Evolutionary conservation across 192 early-diverging fungal genomes (phyloP).

Genomic region (Backusella westeae): DNA sequence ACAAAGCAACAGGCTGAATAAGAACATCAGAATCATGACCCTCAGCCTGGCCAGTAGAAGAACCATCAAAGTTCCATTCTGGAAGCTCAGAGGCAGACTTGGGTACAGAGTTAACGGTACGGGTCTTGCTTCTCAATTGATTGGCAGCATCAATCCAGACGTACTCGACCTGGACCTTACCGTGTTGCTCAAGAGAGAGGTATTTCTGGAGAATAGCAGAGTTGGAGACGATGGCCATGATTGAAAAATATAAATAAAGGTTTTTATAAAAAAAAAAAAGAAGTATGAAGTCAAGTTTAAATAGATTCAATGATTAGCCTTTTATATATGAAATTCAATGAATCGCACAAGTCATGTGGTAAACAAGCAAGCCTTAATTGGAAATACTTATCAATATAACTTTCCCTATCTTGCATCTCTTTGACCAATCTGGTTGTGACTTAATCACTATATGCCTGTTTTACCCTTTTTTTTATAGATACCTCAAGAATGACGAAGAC

Average conservation of each 20-base stretch:
- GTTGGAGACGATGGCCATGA: conserved; percentile 29
- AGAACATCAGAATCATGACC: conserved; percentile 56
- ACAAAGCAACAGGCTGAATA: conserved; percentile 45
- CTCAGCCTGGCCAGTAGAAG: conserved; percentile 52
- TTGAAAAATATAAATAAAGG: neutral
- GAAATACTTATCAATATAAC: neutral
- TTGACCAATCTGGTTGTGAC: conserved; percentile 6
- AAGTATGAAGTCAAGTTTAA: neutral
- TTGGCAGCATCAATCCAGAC: conserved; percentile 53
- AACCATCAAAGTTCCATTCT: conserved; percentile 60
- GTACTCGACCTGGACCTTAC: conserved; percentile 51
- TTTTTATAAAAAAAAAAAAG: neutral
- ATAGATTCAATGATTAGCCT: neutral
- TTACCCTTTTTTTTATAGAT: neutral
- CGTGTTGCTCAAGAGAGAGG: conserved; percentile 46
- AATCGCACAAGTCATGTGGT: neutral
- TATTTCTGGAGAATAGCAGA: conserved; percentile 46
- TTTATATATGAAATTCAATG: neutral
- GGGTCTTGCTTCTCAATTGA: conserved; percentile 48
- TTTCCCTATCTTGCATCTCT: conserved; percentile 3
- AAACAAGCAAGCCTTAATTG: neutral
- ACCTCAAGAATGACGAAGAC: neutral
- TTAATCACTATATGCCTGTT: neutral
- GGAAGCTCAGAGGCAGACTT: conserved; percentile 33
- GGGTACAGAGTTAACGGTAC: conserved; percentile 39